Base-by-base conservation (phyloP, 2,329 filamentous ascomycete species). In the Leptographium galeiforme region DNA sequence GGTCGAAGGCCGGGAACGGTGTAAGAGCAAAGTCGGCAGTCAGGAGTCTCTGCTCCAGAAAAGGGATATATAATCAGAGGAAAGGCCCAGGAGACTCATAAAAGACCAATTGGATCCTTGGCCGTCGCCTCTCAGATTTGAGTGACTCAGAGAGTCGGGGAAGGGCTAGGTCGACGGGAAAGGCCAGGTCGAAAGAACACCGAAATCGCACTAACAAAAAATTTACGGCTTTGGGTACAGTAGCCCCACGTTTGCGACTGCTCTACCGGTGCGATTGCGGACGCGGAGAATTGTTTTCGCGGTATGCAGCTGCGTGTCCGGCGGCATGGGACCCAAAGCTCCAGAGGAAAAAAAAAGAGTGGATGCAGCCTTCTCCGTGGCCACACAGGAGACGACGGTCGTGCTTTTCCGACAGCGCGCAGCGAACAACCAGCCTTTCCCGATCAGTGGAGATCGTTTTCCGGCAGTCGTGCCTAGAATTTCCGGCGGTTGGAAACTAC, bases 121-220 rank as follows among this genome's bases (percentile, higher is more conserved):
- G 36, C 18, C 2, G 36, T 18, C 36, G 11, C 18, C 48, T 19
- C 48, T 25, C 18, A 11, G 32, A n/a, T 19, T 12, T n/a, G 33
- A 13, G 25, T 49, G 48, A 49, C 48, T 49, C 48, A 49, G 19
- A 40, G 48, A 40, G 36, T 18, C 36, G 47, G 34, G 25, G 19
- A 40, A n/a, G 12, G 47, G 19, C 18, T 14, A 14, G 18, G 6
- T n/a, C 7, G 12, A 14, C 10, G 6, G 14, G 32, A 16, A 19
- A 36, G 33, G 16, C 47, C 47, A 49, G 33, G 19, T 16, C 8
- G 40, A 49, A 30, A 38, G 19, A 34, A 38, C 12, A 18, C 48
- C 48, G 48, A 49, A 25, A 16, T 39, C 47, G 48, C 48, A 49
- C 48, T 49, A 49, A 40, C 10, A 49, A 40, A 25, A 49, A 49